Percentiles rank a stretch among this genome's conserved stretches.
Evolutionary conservation across 495 filamentous ascomycete species (phyloP).

Genomic region (Penicillium argentinense): DNA sequence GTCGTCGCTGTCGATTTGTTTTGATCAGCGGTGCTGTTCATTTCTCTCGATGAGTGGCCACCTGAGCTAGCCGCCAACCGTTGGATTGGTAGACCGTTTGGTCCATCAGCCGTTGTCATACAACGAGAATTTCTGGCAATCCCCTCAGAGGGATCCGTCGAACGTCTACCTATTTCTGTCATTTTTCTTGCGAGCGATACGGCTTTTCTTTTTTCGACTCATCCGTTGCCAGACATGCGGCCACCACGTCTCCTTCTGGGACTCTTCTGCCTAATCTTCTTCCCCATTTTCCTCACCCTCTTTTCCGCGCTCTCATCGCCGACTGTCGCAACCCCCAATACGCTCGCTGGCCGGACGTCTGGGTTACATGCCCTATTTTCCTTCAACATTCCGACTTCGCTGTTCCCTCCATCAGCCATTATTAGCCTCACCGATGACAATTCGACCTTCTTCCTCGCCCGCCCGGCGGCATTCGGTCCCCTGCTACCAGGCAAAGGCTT

Average conservation of each 20-base stretch:
- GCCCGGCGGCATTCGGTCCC: conserved; percentile 92
- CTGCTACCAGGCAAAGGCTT: conserved; percentile 70
- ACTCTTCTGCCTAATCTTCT: conserved; percentile 53
- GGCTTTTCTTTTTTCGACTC: not conserved
- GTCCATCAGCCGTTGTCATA: conserved; percentile 23
- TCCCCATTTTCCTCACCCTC: conserved; percentile 53
- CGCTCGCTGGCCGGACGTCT: conserved; percentile 40
- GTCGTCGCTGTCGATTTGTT: conserved; percentile 11
- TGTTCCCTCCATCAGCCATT: conserved; percentile 92
- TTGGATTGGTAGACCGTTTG: conserved; percentile 36
- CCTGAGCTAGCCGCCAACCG: conserved; percentile 32
- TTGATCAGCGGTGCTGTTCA: conserved; percentile 25
- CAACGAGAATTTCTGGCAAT: conserved; percentile 18
- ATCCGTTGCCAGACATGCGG: conserved; percentile 46
- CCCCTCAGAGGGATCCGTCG: conserved; percentile 13
- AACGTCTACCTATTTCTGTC: conserved; percentile 5
- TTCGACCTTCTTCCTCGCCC: conserved; percentile 90
- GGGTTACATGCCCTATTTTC: conserved; percentile 58
- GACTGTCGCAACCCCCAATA: conserved; percentile 39
- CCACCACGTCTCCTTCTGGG: conserved; percentile 53
- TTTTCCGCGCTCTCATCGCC: conserved; percentile 48
- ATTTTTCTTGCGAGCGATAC: not conserved
- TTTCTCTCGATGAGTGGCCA: conserved; percentile 41
- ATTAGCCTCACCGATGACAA: conserved; percentile 98
- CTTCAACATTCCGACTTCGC: conserved; percentile 66